A percentile compares a stretch with the other conserved stretches of the same genome.
Evolutionary conservation across 768 basidiomycete genomes (phyloP).

Genomic region (Tricholoma terreum): DNA sequence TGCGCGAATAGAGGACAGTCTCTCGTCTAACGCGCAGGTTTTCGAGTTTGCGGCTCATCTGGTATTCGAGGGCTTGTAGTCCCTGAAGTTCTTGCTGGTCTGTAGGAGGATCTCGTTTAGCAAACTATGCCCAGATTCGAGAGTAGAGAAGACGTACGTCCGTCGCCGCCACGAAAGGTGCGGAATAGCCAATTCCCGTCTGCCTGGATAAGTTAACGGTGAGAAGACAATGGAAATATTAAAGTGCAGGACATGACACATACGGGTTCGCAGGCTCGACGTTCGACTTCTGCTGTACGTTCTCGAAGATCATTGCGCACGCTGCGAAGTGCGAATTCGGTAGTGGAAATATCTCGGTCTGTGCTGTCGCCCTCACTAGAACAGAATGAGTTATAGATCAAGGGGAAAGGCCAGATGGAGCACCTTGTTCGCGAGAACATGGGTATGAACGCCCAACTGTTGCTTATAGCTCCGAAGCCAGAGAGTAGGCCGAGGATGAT

Average conservation of each 20-base stretch:
- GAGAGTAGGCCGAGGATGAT: slow-evolving; percentile 77
- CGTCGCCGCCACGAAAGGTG: slow-evolving; percentile 44
- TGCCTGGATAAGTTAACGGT: slow-evolving; percentile 4
- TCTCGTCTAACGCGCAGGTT: slow-evolving; percentile 47
- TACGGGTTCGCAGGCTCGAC: slow-evolving; percentile 20
- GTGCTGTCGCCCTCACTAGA: slow-evolving; percentile 36
- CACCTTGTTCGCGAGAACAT: slow-evolving; percentile 26
- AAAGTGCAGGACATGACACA: slow-evolving; percentile 1
- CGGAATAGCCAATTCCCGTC: slow-evolving; percentile 46
- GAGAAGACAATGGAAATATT: neutral
- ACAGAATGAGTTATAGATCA: neutral
- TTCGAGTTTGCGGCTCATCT: slow-evolving; percentile 60
- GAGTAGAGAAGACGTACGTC: slow-evolving; percentile 25
- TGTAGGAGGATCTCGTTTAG: slow-evolving; percentile 13
- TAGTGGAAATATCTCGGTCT: slow-evolving; percentile 49
- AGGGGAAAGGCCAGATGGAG: neutral
- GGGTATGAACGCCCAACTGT: slow-evolving; percentile 60
- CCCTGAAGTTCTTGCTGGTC: slow-evolving; percentile 59
- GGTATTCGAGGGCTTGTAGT: slow-evolving; percentile 61
- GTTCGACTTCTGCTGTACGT: slow-evolving; percentile 27
- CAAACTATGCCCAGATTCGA: neutral
- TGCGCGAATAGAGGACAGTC: slow-evolving; percentile 46
- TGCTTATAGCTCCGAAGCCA: slow-evolving; percentile 73
- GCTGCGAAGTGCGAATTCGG: slow-evolving; percentile 56
- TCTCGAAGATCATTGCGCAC: slow-evolving; percentile 55